Conservation (phyloP, 1,284 basidiomycete species). For the Erythrobasidium hasegawianum region DNA sequence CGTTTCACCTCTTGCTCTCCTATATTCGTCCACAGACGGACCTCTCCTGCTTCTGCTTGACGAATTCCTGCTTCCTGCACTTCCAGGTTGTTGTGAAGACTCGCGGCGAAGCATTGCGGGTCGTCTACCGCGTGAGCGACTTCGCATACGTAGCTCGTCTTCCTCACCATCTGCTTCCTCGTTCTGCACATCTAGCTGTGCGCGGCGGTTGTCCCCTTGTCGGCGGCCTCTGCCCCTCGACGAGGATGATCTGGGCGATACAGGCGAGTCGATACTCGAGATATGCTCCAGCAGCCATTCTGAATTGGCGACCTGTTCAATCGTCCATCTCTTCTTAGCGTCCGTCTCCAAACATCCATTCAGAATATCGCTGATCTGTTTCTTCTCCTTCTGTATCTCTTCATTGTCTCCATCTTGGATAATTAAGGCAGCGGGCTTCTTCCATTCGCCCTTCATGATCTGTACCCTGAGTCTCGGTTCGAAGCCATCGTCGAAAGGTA, state of each 20-base stretch:
- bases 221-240: not conserved
- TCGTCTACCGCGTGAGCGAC: slow-evolving; percentile 17
- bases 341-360: slow-evolving; percentile 67
- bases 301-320: slow-evolving; percentile 66
- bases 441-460: slow-evolving; percentile 71
- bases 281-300: slow-evolving; percentile 64
- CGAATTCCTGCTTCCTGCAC: not conserved
- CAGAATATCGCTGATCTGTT: slow-evolving; percentile 56
- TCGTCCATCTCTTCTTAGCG: slow-evolving; percentile 64
- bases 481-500: slow-evolving; percentile 81
- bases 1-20: slow-evolving; percentile 10
- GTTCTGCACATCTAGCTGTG: slow-evolving; percentile 7
- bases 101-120: slow-evolving; percentile 1
- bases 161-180: not conserved
- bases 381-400: slow-evolving; percentile 16
- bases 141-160: not conserved
- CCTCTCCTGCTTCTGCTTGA: slow-evolving; percentile 3
- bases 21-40: slow-evolving; percentile 27
- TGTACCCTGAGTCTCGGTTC: slow-evolving; percentile 87
- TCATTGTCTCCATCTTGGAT: not conserved
- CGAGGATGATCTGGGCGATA: slow-evolving; percentile 41
- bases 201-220: not conserved
- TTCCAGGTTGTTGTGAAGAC: slow-evolving; percentile 8
- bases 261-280: slow-evolving; percentile 56
- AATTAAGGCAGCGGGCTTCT: slow-evolving; percentile 46